A percentile compares a stretch with the other conserved stretches of the same genome.
Conservation (phyloP, 2,329 filamentous ascomycete species). For the Xylaria sp. region DNA sequence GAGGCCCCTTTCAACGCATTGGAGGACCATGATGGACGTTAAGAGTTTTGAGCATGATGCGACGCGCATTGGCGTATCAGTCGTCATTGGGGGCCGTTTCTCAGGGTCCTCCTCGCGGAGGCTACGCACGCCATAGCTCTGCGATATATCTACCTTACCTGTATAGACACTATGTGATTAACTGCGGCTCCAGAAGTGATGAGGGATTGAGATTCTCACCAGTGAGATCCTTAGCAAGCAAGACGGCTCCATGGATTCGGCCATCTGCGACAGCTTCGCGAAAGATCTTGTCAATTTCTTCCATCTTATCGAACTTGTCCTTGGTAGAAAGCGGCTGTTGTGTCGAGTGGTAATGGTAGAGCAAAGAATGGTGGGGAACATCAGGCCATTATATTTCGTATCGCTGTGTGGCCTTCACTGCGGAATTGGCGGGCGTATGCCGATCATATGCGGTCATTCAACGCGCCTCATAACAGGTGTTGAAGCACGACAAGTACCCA, state of each 20-base stretch:
- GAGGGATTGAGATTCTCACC: conserved; percentile 24
- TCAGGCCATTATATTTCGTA: conserved; percentile 8
- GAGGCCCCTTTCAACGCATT: conserved; percentile 34
- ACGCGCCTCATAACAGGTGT: neutral
- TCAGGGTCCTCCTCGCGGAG: conserved; percentile 31
- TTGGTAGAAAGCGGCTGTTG: neutral
- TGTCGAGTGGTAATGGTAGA: neutral
- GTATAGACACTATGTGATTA: conserved; percentile 2
- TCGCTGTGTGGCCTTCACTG: neutral
- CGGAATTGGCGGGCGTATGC: neutral
- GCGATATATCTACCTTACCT: conserved; percentile 37
- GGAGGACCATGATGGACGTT: conserved; percentile 37
- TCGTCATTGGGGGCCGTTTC: conserved; percentile 34
- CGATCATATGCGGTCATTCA: neutral
- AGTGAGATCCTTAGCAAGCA: conserved; percentile 36
- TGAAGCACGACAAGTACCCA: neutral
- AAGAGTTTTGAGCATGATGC: conserved; percentile 36
- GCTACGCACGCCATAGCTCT: conserved; percentile 38
- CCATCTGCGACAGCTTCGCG: conserved; percentile 35
- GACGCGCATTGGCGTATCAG: conserved; percentile 36
- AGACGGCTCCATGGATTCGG: conserved; percentile 36
- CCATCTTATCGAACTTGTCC: conserved; percentile 20
- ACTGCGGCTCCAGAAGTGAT: neutral
- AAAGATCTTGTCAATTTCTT: conserved; percentile 34
- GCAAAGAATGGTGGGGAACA: neutral